phyloP scores from a whole-genome alignment of 1,284 basidiomycete genomes.

The Volvariella volvacea region DNA sequence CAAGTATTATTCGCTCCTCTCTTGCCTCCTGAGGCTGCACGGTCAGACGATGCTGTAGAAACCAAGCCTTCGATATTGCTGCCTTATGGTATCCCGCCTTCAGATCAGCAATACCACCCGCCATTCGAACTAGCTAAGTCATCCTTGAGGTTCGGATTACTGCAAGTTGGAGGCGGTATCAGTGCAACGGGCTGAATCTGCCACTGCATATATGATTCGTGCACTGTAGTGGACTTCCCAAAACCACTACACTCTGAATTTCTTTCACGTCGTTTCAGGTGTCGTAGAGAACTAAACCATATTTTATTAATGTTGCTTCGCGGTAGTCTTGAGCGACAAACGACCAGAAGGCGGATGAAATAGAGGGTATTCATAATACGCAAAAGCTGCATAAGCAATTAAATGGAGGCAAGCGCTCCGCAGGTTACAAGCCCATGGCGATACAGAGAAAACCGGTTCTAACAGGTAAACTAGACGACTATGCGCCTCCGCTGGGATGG shows the following conservation, averaged over 20 bases:
- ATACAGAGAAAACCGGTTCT: slow-evolving; percentile 3
- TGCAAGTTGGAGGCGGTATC: slow-evolving; percentile 27
- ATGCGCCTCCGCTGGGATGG: slow-evolving; percentile 60
- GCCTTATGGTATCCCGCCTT: slow-evolving; percentile 34
- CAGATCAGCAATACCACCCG: slow-evolving; percentile 40
- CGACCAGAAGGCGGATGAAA: no score
- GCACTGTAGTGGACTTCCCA: no score
- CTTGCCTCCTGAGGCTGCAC: slow-evolving; percentile 24
- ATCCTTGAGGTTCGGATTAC: slow-evolving; percentile 42
- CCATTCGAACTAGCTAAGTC: slow-evolving; percentile 49
- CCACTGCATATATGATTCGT: no score
- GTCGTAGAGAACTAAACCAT: no score
- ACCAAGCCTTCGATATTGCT: slow-evolving; percentile 31
- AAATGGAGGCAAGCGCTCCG: neutral
- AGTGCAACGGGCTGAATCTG: no score
- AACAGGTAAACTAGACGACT: slow-evolving; percentile 15
- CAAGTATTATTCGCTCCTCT: slow-evolving; percentile 44
- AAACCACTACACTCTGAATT: no score
- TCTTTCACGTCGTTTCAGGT: no score
- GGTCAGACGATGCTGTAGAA: slow-evolving; percentile 8
- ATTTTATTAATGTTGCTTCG: no score
- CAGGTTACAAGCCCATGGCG: slow-evolving; percentile 5
- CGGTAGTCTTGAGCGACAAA: no score
- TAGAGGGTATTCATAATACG: no score
- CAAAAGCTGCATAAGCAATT: neutral